phyloP scores from a whole-genome alignment of 2,329 filamentous ascomycete genomes.

The Fusarium brevicatenulatum region DNA sequence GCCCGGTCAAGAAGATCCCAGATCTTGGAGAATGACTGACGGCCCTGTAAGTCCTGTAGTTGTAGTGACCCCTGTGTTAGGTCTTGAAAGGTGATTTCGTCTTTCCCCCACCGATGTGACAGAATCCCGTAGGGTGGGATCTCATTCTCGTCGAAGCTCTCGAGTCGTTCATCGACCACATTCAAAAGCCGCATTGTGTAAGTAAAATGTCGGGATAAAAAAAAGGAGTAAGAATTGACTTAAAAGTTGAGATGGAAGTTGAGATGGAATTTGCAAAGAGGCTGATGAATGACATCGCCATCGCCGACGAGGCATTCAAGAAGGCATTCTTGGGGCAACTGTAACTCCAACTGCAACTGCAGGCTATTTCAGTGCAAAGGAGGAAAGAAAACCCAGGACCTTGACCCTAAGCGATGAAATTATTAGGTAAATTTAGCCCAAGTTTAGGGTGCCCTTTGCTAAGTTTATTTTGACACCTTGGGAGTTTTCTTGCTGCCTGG shows the following conservation, averaged over 20 bases:
- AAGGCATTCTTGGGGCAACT: constrained; percentile 1
- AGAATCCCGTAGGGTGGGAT: constrained; percentile 49
- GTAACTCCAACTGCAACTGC: too few species aligned
- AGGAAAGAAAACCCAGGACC: background rate
- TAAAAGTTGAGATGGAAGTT: background rate
- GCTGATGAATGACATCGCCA: background rate
- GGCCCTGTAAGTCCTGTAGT: background rate
- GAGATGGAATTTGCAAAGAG: background rate
- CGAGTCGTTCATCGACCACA: constrained; percentile 29
- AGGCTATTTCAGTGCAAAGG: too few species aligned
- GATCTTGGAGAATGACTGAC: constrained; percentile 36
- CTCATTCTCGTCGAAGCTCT: constrained; percentile 31
- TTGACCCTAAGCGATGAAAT: too few species aligned
- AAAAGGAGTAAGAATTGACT: background rate
- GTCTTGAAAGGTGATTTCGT: constrained; percentile 47
- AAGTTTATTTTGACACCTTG: too few species aligned
- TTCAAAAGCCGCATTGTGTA: constrained; percentile 46
- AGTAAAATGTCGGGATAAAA: background rate
- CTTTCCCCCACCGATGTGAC: constrained; percentile 49
- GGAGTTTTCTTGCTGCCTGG: too few species aligned
- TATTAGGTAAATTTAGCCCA: too few species aligned
- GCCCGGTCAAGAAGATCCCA: constrained; percentile 26
- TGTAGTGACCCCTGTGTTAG: constrained; percentile 1
- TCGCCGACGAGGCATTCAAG: background rate
- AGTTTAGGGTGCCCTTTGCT: too few species aligned